A percentile compares a stretch with the other conserved stretches of the same genome.
Conservation (phyloP, 306 rosid genomes). For the Quillaja saponaria region DNA sequence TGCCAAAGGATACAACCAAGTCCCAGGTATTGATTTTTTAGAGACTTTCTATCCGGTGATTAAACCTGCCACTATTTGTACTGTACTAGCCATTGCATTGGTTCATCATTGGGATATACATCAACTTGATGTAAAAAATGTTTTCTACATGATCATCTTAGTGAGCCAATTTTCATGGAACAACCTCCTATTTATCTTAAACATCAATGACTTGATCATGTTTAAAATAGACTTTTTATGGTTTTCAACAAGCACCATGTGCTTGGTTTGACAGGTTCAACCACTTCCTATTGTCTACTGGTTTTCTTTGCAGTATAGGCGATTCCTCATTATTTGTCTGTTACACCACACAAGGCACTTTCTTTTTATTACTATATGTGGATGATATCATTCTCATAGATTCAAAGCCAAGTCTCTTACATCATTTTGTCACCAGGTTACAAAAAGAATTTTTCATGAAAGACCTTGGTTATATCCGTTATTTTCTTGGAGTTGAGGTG, state of each 20-base stretch:
- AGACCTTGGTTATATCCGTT: too few species aligned
- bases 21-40: background rate
- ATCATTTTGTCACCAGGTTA: background rate
- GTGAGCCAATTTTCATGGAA: background rate
- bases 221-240: background rate
- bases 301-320: background rate
- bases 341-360: background rate
- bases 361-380: background rate
- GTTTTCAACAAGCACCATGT: background rate
- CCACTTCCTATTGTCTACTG: background rate
- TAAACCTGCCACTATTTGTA: background rate
- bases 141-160: background rate
- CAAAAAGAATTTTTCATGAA: too few species aligned
- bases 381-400: background rate
- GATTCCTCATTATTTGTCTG: background rate
- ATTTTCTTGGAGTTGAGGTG: background rate
- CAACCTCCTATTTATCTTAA: background rate
- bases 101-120: background rate
- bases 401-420: background rate
- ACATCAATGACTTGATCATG: background rate
- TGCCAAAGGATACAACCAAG: background rate
- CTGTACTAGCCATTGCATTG: background rate
- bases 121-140: background rate
- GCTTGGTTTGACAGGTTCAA: background rate
- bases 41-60: background rate